Percentiles rank a stretch among this genome's conserved stretches.
Evolutionary conservation across 805 yeast species (phyloP).

Genomic region (Lipomyces japonicus): DNA sequence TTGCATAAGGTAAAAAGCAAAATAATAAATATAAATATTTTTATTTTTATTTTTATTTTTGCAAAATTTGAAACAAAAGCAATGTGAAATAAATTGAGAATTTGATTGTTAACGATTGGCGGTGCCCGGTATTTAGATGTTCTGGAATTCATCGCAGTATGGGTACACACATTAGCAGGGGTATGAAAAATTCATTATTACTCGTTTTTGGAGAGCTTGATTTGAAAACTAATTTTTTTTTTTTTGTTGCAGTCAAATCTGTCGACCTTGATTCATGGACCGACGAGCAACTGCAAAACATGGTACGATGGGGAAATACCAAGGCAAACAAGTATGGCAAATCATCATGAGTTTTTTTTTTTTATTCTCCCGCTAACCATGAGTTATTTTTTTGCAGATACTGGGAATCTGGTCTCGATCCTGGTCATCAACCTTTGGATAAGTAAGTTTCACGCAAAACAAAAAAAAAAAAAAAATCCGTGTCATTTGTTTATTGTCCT

Average conservation of each 20-base stretch:
- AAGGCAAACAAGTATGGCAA: slow-evolving; percentile 52
- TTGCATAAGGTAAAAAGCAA: slow-evolving; percentile 52
- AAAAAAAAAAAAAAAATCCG: not conserved
- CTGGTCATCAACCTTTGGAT: slow-evolving; percentile 70
- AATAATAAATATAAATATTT: too few species aligned
- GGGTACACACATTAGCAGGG: slow-evolving; percentile 89
- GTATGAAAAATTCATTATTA: slow-evolving; percentile 28
- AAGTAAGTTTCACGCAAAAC: slow-evolving; percentile 30
- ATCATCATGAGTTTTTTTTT: not conserved
- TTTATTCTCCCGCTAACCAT: not conserved
- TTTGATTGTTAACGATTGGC: not conserved
- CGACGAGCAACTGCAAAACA: slow-evolving; percentile 77
- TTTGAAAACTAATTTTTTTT: not conserved
- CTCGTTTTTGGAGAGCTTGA: not conserved
- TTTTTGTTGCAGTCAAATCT: slow-evolving; percentile 58
- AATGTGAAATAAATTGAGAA: not conserved
- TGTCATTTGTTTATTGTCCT: not conserved
- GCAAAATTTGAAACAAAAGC: too few species aligned
- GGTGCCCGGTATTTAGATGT: slow-evolving; percentile 48
- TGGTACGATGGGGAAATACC: slow-evolving; percentile 85
- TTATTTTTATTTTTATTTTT: not conserved
- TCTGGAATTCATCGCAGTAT: slow-evolving; percentile 93
- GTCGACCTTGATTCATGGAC: slow-evolving; percentile 97
- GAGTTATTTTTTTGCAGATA: slow-evolving; percentile 39
- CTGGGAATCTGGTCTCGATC: slow-evolving; percentile 82